A percentile compares a stretch with the other conserved stretches of the same genome.
phyloP scores from a whole-genome alignment of 179 eudicot species.

The Carnegiea gigantea region DNA sequence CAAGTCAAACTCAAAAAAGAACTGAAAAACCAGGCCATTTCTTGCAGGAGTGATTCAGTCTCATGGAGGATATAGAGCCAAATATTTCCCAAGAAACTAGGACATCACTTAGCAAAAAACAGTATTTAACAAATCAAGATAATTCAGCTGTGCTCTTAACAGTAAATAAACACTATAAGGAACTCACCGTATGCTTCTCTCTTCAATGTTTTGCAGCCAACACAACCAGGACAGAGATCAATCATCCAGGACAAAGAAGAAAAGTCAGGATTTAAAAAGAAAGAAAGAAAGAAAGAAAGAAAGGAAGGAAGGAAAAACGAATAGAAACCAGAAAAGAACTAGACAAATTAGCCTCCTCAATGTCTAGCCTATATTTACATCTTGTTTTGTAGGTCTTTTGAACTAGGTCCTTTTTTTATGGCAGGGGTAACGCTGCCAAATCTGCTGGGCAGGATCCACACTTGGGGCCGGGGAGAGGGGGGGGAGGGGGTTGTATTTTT shows the following conservation, averaged over 20 bases:
- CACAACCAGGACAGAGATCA: slow-evolving; percentile 17
- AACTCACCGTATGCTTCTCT: slow-evolving; percentile 91
- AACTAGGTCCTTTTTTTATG: background rate
- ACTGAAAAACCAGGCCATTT: background rate
- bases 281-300: background rate
- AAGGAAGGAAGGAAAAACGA: too few species aligned
- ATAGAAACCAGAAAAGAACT: background rate
- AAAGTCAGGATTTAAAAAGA: background rate
- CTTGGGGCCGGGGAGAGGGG: too few species aligned
- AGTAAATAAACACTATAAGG: background rate
- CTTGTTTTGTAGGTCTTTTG: background rate
- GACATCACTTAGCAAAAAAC: slow-evolving; percentile 6
- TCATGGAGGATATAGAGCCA: background rate
- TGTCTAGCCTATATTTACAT: background rate
- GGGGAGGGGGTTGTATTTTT: too few species aligned
- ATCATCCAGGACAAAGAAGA: slow-evolving; percentile 21
- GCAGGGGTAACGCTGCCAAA: too few species aligned
- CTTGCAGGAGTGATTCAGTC: background rate
- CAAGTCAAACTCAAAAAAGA: background rate
- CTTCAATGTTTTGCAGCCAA: slow-evolving; percentile 47
- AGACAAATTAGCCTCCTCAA: slow-evolving; percentile 5
- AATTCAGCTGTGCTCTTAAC: slow-evolving; percentile 7
- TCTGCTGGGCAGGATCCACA: too few species aligned
- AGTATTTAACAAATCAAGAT: background rate
- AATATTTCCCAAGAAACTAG: background rate